Evolutionary conservation across 2,329 filamentous ascomycete species (phyloP), one percentile per base, ranked within the genome.

Genomic region (Dactylellina sp.): DNA sequence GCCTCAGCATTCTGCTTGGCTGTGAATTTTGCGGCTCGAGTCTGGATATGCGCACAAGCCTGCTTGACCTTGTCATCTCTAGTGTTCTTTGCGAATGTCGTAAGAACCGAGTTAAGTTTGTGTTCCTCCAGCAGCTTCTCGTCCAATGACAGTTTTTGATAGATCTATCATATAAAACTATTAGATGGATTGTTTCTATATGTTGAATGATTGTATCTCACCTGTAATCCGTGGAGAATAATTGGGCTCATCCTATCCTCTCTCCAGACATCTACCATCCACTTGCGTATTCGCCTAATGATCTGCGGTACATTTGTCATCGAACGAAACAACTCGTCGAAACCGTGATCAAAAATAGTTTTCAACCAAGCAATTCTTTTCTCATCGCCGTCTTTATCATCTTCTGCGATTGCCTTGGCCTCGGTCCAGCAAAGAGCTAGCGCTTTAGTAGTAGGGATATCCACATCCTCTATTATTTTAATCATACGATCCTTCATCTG

Each of bases 221-320:
- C 71, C 57, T 70, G 62, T 24, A 75, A 25, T 25, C 71, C 62
- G 25, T 75, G 61, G 22, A 75, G 59, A 2, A 75, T 63, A 20
- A 75, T 44, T 7, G 62, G 44, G 47, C 56, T 75, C 62, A 61
- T 75, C 37, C 59, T 75, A 55, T 70, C 64, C 12, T 66, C 59
- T 20, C 61, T 62, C 63, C 63, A 75, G 6, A 53, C 71, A 22
- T 74, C 70, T 24, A 74, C 70, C 44, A 74, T 66, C 70, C 61
- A 74, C 16, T 66, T 74, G 14, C 70, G 37, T 22, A 74, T 52
- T 22, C 70, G 59, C 28, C 53, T 66, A 24, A 74, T 57, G 20
- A 74, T 62, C 24, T 44, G 25, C 11, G 22, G 16, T 20, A 55
- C 37, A 16, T 42, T 42, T 7, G 70, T 74, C 70, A 74, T 74